A percentile compares a stretch with the other conserved stretches of the same genome.
phyloP scores from a whole-genome alignment of 2,329 filamentous ascomycete species.

The Zarea fungicola region DNA sequence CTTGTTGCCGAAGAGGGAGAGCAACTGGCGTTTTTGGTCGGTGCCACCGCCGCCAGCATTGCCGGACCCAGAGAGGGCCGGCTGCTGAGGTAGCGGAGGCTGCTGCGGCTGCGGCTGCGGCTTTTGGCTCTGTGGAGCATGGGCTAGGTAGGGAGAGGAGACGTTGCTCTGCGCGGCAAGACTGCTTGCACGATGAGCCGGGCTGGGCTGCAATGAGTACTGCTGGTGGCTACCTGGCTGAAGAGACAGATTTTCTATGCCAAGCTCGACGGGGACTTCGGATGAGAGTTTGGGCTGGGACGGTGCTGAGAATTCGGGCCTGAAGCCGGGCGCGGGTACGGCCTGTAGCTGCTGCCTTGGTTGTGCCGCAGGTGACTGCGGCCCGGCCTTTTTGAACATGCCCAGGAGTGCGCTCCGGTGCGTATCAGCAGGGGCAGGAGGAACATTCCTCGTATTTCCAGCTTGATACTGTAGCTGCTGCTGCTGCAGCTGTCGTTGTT shows the following conservation, averaged over 20 bases:
- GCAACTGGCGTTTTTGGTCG: slow-evolving; percentile 41
- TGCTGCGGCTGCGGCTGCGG: slow-evolving; percentile 20
- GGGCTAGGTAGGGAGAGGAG: background rate
- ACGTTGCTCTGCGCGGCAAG: background rate
- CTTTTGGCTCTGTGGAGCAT: background rate
- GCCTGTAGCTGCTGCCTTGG: slow-evolving; percentile 12
- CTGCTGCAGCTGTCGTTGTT: background rate
- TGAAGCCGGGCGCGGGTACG: slow-evolving; percentile 5
- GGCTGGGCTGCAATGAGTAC: slow-evolving; percentile 20
- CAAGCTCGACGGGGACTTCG: slow-evolving; percentile 21
- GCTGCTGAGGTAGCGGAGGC: background rate
- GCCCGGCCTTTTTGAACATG: slow-evolving; percentile 46
- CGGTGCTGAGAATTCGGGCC: slow-evolving; percentile 6
- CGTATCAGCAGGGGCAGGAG: slow-evolving; percentile 19
- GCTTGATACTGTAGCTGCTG: background rate
- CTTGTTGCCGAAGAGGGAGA: slow-evolving; percentile 51
- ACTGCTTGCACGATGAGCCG: background rate
- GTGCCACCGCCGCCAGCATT: slow-evolving; percentile 24
- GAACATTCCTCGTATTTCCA: slow-evolving; percentile 18
- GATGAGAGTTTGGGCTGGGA: slow-evolving; percentile 5
- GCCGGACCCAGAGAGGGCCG: background rate
- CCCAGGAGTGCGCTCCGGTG: slow-evolving; percentile 47
- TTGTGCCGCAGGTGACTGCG: slow-evolving; percentile 10
- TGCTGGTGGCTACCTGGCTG: slow-evolving; percentile 29
- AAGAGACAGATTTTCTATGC: slow-evolving; percentile 24